These are phyloP conservation scores for Dryadomyces sulphureus DNA, from an alignment of 2,329 filamentous ascomycete species.

Conservation along the genomic window DNA sequence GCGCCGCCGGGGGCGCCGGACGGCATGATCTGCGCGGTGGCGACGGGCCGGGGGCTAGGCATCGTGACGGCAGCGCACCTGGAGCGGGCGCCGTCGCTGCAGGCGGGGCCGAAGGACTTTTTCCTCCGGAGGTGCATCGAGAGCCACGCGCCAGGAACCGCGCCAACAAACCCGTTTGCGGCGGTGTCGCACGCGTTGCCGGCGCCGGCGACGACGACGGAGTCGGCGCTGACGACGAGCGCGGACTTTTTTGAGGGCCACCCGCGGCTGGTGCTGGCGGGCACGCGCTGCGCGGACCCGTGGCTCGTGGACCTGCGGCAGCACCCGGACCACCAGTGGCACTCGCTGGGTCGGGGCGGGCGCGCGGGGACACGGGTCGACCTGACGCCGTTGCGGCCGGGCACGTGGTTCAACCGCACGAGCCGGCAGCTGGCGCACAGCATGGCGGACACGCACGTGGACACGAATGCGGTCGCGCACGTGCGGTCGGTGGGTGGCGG, in stretches of 20 bases:
- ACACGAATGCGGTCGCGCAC: constrained; percentile 20
- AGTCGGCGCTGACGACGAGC: neutral
- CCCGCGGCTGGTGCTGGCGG: constrained; percentile 32
- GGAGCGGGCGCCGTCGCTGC: neutral
- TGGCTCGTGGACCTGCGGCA: constrained; percentile 30
- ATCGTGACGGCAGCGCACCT: constrained; percentile 13
- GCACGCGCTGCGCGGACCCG: constrained; percentile 29
- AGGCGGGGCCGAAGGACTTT: no score
- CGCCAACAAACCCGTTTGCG: no score
- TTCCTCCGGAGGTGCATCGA: constrained; percentile 14
- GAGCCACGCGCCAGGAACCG: neutral
- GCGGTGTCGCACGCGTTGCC: neutral
- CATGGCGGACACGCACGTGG: neutral
- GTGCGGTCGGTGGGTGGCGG: constrained; percentile 32
- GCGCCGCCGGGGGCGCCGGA: constrained; percentile 25
- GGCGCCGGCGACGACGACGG: neutral
- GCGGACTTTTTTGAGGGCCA: constrained; percentile 13
- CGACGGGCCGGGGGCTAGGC: constrained; percentile 30
- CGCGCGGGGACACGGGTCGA: neutral
- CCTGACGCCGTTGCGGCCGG: neutral
- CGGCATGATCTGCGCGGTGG: constrained; percentile 28
- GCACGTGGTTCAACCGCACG: no score
- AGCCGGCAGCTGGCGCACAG: no score
- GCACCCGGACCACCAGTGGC: constrained; percentile 12
- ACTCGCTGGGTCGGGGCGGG: neutral